Percentiles rank a stretch among this genome's conserved stretches.
phyloP scores from a whole-genome alignment of 2,329 filamentous ascomycete species.

The Aspergillus sclerotialis region DNA sequence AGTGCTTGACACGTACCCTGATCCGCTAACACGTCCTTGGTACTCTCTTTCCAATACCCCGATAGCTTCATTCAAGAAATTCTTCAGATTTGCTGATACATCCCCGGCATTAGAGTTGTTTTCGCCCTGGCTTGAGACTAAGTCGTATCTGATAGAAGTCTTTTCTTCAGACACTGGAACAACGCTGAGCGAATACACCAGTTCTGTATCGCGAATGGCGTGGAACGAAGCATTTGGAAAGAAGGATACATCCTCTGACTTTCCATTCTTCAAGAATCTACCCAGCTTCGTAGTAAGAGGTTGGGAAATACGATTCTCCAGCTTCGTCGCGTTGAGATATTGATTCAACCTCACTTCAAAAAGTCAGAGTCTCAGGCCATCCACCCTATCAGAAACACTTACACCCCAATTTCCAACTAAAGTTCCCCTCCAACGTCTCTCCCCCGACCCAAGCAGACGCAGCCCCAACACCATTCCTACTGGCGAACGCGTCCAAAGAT shows the following conservation, averaged over 20 bases:
- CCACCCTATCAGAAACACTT: slow-evolving; percentile 3
- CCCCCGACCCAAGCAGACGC: slow-evolving; percentile 23
- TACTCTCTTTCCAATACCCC: slow-evolving; percentile 11
- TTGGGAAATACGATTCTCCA: not conserved
- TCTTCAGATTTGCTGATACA: slow-evolving; percentile 1
- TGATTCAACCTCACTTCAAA: not conserved
- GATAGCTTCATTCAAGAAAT: slow-evolving; percentile 1
- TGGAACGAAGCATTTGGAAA: slow-evolving; percentile 20
- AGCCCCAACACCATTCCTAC: slow-evolving; percentile 4
- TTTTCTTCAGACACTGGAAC: slow-evolving; percentile 17
- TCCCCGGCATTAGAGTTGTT: not conserved
- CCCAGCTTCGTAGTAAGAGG: not conserved
- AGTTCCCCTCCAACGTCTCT: slow-evolving; percentile 17
- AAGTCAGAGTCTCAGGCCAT: not conserved
- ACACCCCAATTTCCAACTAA: slow-evolving; percentile 31
- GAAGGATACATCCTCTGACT: slow-evolving; percentile 3
- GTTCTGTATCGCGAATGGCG: slow-evolving; percentile 9
- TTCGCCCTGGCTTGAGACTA: slow-evolving; percentile 12
- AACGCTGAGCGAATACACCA: slow-evolving; percentile 20
- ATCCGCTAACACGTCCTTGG: not conserved
- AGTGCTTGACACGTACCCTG: slow-evolving; percentile 7
- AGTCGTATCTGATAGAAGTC: slow-evolving; percentile 24
- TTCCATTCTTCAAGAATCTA: not conserved
- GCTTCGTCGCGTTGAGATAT: slow-evolving; percentile 5
- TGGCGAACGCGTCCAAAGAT: slow-evolving; percentile 9